These are phyloP conservation scores for Ceratorhiza oryzae-sativae DNA, from an alignment of 1,284 basidiomycete species.

Conservation along the genomic window DNA sequence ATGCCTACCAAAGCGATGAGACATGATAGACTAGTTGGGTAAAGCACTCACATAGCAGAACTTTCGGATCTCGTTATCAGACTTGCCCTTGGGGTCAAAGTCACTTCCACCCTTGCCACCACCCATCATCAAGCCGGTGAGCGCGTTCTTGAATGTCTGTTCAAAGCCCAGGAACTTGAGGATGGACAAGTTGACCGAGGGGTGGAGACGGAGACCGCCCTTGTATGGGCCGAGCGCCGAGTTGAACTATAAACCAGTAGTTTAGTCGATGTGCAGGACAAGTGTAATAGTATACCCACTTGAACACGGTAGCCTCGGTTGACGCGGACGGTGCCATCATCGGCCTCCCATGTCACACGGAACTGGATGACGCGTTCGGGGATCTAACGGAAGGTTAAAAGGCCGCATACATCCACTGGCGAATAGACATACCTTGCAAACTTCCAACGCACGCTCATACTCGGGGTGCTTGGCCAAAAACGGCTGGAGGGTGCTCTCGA, in stretches of 20 bases:
- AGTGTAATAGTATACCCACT: slow-evolving; percentile 48
- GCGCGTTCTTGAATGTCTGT: slow-evolving; percentile 84
- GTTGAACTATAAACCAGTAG: slow-evolving; percentile 65
- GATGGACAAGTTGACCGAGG: slow-evolving; percentile 83
- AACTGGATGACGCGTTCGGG: slow-evolving; percentile 81
- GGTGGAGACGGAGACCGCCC: slow-evolving; percentile 82
- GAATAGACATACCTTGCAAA: slow-evolving; percentile 55
- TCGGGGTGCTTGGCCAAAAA: slow-evolving; percentile 75
- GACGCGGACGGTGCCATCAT: slow-evolving; percentile 70
- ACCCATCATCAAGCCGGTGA: slow-evolving; percentile 74
- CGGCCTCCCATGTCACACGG: slow-evolving; percentile 83
- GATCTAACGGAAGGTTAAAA: slow-evolving; percentile 54
- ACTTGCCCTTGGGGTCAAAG: slow-evolving; percentile 85
- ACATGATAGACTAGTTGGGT: too few relatives aligned
- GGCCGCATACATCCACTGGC: slow-evolving; percentile 7
- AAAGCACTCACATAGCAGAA: slow-evolving; percentile 66
- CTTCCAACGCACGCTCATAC: slow-evolving; percentile 74
- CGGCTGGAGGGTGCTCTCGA: slow-evolving; percentile 67
- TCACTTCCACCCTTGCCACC: slow-evolving; percentile 76
- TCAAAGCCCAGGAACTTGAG: slow-evolving; percentile 88
- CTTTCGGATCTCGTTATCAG: slow-evolving; percentile 75
- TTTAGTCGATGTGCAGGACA: background rate
- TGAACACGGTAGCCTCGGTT: slow-evolving; percentile 82
- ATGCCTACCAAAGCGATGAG: slow-evolving; percentile 54
- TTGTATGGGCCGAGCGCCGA: slow-evolving; percentile 85